Evolutionary conservation across 192 early-diverging fungal genomes (phyloP).

Genomic region (Cetraspora pellucida): DNA sequence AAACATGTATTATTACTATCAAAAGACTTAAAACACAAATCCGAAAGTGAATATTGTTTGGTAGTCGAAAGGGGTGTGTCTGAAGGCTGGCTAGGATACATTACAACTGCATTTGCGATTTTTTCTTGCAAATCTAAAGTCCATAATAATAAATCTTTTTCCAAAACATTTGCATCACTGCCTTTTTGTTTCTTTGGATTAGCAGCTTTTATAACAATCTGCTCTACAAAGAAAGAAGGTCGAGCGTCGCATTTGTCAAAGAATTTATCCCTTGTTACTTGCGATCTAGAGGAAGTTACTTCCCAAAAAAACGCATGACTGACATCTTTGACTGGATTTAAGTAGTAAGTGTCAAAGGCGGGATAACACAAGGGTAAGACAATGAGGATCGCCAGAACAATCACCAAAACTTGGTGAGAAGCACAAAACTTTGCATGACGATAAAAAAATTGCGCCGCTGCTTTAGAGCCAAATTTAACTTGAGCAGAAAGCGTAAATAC

Average conservation of each 20-base stretch:
- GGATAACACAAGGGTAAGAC: conserved; percentile 63
- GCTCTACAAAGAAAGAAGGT: conserved; percentile 13
- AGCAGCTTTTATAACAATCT: conserved; percentile 16
- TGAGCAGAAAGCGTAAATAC: too few relatives aligned
- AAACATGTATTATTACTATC: background rate
- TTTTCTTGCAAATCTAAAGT: conserved; percentile 1
- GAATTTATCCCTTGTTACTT: background rate
- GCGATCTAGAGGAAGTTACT: conserved; percentile 39
- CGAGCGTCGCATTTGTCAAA: background rate
- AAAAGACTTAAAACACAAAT: background rate
- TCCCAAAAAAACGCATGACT: conserved; percentile 44
- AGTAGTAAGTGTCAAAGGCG: conserved; percentile 45
- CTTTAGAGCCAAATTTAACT: too few relatives aligned
- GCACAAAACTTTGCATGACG: conserved; percentile 67
- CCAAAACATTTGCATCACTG: too few relatives aligned
- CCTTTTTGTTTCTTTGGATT: background rate
- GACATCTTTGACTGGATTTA: conserved; percentile 32
- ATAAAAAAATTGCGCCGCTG: conserved; percentile 50
- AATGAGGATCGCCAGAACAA: conserved; percentile 54
- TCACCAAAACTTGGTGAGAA: conserved; percentile 57
- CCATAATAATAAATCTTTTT: conserved; percentile 24
- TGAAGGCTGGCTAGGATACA: background rate
- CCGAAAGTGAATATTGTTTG: conserved; percentile 5
- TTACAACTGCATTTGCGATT: conserved; percentile 4
- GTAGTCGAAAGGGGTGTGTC: background rate